Conservation (phyloP, 371 early-diverging fungal species). For the Funneliformis caledonium region DNA sequence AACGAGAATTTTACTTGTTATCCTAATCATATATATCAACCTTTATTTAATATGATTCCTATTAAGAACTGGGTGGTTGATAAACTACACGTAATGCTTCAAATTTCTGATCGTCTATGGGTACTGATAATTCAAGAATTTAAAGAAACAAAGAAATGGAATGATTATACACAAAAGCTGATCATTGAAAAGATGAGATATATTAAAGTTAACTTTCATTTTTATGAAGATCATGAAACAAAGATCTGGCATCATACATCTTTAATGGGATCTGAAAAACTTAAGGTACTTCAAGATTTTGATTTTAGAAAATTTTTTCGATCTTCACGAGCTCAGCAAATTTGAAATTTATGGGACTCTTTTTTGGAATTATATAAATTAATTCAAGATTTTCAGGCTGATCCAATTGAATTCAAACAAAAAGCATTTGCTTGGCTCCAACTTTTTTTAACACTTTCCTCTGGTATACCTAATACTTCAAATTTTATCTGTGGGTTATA, state of each 20-base stretch:
- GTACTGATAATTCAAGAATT: background rate
- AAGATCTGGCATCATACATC: background rate
- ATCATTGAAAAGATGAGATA: background rate
- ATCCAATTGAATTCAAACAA: background rate
- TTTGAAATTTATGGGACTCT: background rate
- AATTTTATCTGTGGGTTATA: background rate
- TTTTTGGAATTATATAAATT: constrained; percentile 8
- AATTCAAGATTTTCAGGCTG: background rate
- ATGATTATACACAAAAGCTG: background rate
- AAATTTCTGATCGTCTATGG: background rate
- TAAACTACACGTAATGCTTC: constrained; percentile 11
- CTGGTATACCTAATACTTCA: background rate
- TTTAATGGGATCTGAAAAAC: constrained; percentile 2
- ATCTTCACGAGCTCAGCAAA: background rate
- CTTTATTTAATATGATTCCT: background rate
- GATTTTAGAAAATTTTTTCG: background rate
- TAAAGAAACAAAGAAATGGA: background rate
- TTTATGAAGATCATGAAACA: background rate
- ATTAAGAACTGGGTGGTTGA: background rate
- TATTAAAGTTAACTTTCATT: background rate
- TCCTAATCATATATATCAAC: background rate
- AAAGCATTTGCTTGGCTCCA: background rate
- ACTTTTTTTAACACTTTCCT: background rate
- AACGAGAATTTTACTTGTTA: background rate
- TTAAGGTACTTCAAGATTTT: constrained; percentile 1